Conservation (phyloP, 2,329 filamentous ascomycete species). For the Colletotrichum sp. region DNA sequence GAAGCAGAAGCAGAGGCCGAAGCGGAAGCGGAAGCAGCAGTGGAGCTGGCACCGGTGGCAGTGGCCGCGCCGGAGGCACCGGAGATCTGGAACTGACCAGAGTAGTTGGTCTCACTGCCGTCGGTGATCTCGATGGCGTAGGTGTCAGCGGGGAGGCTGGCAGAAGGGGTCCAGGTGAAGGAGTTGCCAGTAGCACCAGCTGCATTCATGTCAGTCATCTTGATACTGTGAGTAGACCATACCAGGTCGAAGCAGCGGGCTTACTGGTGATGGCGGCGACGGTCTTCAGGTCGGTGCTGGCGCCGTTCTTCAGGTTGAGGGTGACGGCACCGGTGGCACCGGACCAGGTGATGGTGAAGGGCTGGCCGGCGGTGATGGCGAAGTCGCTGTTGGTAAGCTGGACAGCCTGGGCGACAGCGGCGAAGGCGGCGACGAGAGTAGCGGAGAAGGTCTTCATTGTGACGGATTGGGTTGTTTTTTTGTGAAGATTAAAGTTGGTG, state of each 20-base stretch:
- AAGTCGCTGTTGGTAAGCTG: slow-evolving; percentile 40
- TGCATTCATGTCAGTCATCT: slow-evolving; percentile 21
- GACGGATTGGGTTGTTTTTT: slow-evolving; percentile 23
- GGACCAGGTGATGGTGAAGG: slow-evolving; percentile 50
- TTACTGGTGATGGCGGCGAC: slow-evolving; percentile 41
- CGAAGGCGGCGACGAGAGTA: slow-evolving; percentile 33
- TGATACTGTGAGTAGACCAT: neutral
- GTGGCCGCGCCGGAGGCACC: slow-evolving; percentile 26
- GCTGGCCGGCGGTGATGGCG: slow-evolving; percentile 38
- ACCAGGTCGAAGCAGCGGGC: slow-evolving; percentile 20
- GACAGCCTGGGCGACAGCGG: slow-evolving; percentile 34
- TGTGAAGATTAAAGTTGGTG: slow-evolving; percentile 2
- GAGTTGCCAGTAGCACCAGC: slow-evolving; percentile 37
- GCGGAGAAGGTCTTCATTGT: slow-evolving; percentile 38
- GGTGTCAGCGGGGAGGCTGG: slow-evolving; percentile 38
- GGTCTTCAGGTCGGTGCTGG: slow-evolving; percentile 36
- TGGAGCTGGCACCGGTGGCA: slow-evolving; percentile 17
- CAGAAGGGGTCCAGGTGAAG: slow-evolving; percentile 43
- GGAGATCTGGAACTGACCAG: slow-evolving; percentile 39
- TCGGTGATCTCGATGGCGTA: slow-evolving; percentile 54
- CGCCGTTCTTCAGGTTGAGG: slow-evolving; percentile 45
- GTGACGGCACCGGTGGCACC: slow-evolving; percentile 45
- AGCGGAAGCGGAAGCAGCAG: slow-evolving; percentile 5
- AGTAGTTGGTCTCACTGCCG: slow-evolving; percentile 47
- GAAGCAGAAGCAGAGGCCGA: slow-evolving; percentile 22